These are phyloP conservation scores for Balakata baccata DNA, from an alignment of 345 rosid species.

Conservation along the genomic window DNA sequence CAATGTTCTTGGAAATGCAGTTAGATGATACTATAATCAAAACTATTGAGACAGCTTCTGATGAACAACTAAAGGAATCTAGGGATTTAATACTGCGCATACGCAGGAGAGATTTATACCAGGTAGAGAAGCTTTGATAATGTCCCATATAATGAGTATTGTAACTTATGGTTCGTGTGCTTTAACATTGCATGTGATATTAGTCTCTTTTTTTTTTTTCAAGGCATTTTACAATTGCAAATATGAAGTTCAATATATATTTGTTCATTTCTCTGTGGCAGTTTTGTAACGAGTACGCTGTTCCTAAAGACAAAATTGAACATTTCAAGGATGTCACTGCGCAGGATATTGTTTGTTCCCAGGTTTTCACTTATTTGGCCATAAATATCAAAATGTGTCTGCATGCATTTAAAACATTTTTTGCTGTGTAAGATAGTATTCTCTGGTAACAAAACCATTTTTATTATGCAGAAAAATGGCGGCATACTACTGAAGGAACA, in stretches of 20 bases:
- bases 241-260: not conserved
- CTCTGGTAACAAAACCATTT: slow-evolving; percentile 7
- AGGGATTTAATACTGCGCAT: slow-evolving; percentile 75
- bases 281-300: slow-evolving; percentile 95
- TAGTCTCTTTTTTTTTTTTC: not conserved
- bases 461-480: slow-evolving; percentile 51
- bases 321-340: slow-evolving; percentile 79
- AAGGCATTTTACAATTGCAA: not conserved
- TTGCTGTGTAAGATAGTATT: not conserved
- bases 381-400: not conserved
- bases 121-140: slow-evolving; percentile 39
- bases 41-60: slow-evolving; percentile 74
- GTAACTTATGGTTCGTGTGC: not conserved
- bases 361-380: slow-evolving; percentile 40
- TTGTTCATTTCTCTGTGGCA: slow-evolving; percentile 33
- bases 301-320: slow-evolving; percentile 77
- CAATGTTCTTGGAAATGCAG: slow-evolving; percentile 42
- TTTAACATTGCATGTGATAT: not conserved
- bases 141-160: not conserved
- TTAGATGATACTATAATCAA: slow-evolving; percentile 82
- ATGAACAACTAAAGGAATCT: slow-evolving; percentile 69
- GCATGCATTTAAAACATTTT: not conserved
- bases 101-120: slow-evolving; percentile 80
- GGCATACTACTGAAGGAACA: slow-evolving; percentile 63
- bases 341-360: slow-evolving; percentile 86